A percentile compares a stretch with the other conserved stretches of the same genome.
Conservation (phyloP, 345 rosid species). For the Eucalyptus cloeziana region DNA sequence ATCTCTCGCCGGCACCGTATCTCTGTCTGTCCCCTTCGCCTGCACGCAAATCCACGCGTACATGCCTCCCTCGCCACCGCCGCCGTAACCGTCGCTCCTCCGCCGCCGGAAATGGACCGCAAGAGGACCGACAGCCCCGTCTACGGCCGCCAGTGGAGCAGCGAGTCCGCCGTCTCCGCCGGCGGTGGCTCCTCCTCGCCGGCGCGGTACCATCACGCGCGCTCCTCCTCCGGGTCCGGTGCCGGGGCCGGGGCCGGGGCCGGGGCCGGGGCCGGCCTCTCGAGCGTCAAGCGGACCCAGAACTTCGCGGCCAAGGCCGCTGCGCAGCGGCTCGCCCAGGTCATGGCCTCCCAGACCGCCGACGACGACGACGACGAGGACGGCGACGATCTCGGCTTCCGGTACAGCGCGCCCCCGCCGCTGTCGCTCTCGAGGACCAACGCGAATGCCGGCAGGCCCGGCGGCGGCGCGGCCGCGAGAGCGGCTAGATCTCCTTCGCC, state of each 20-base stretch:
- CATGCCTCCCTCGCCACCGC: background rate
- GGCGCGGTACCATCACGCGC: conserved; percentile 50
- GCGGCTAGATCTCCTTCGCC: conserved; percentile 85
- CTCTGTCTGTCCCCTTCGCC: background rate
- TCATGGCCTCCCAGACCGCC: conserved; percentile 96
- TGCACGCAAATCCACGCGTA: background rate
- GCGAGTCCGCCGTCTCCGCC: conserved; percentile 42
- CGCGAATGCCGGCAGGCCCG: conserved; percentile 4
- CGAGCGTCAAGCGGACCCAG: conserved; percentile 77
- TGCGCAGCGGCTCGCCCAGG: conserved; percentile 95
- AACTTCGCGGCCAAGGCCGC: conserved; percentile 97
- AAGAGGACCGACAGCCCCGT: conserved; percentile 65
- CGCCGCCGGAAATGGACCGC: conserved; percentile 46
- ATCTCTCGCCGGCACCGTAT: background rate
- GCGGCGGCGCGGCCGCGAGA: conserved; percentile 21
- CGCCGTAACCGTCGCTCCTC: background rate
- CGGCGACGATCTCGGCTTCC: conserved; percentile 67
- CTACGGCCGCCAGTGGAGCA: conserved; percentile 65
- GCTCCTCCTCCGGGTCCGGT: conserved; percentile 37
- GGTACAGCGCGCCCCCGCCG: conserved; percentile 84
- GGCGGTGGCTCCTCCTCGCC: conserved; percentile 53
- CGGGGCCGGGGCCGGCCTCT: conserved; percentile 42
- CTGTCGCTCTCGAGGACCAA: conserved; percentile 37
- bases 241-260: background rate
- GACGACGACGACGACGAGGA: conserved; percentile 72